phyloP scores from a whole-genome alignment of 257 asterid genomes.

The Ilex asprella region DNA sequence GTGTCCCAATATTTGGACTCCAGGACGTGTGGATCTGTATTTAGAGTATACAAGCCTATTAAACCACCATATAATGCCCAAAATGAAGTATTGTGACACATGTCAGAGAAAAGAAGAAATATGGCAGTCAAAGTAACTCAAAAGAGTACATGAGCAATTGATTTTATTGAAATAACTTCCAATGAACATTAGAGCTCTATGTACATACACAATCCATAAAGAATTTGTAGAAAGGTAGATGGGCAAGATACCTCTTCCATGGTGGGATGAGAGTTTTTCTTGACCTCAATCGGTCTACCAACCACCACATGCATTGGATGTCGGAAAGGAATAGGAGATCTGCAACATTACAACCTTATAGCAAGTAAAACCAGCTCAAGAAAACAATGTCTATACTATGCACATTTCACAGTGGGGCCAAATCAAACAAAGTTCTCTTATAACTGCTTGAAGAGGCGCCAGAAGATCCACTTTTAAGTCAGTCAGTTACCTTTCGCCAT shows the following conservation, averaged over 20 bases:
- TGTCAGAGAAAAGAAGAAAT: background rate
- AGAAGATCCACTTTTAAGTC: too few species aligned
- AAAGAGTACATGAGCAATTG: background rate
- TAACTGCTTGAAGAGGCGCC: too few species aligned
- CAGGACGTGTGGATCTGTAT: too few species aligned
- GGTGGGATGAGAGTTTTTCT: constrained; percentile 69
- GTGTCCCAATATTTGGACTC: too few species aligned
- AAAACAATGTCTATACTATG: too few species aligned
- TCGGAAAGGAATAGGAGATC: constrained; percentile 79
- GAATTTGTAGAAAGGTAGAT: background rate
- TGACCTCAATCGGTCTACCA: constrained; percentile 66
- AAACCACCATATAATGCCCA: too few species aligned
- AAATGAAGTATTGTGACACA: background rate
- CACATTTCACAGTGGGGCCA: too few species aligned
- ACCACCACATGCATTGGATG: constrained; percentile 88
- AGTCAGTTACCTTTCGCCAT: too few species aligned
- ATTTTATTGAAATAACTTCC: background rate
- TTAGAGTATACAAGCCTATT: too few species aligned
- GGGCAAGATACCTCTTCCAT: constrained; percentile 57
- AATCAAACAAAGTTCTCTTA: too few species aligned
- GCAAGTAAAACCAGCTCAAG: too few species aligned
- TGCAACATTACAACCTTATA: constrained; percentile 20
- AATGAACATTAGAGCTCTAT: background rate
- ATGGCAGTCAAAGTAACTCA: background rate
- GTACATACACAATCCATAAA: background rate